Percentiles rank a stretch among this genome's conserved stretches.
These are phyloP conservation scores for Boletus insuetus DNA, from an alignment of 768 basidiomycete genomes.

Conservation along the genomic window DNA sequence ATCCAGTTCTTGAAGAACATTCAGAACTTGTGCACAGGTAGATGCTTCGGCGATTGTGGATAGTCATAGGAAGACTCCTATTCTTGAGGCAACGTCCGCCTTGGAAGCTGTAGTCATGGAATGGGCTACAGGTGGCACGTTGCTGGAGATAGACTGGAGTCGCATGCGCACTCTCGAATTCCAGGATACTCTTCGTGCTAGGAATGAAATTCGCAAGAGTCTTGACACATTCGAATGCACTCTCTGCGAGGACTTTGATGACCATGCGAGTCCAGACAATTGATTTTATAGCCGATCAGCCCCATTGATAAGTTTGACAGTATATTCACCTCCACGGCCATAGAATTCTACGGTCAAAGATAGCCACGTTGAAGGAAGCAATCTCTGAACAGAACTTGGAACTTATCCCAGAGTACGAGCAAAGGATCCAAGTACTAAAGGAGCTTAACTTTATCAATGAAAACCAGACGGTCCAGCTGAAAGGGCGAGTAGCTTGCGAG, in stretches of 20 bases:
- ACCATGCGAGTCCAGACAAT: constrained; percentile 58
- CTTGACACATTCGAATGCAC: constrained; percentile 49
- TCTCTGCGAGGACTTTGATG: constrained; percentile 63
- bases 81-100: constrained; percentile 53
- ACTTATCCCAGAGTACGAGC: constrained; percentile 95
- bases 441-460: constrained; percentile 93
- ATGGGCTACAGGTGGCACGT: constrained; percentile 44
- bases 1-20: neutral
- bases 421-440: constrained; percentile 85
- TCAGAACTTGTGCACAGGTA: constrained; percentile 44
- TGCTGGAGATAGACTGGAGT: constrained; percentile 85
- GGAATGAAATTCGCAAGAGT: constrained; percentile 48
- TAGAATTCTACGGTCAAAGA: constrained; percentile 68
- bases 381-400: constrained; percentile 97
- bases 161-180: constrained; percentile 86
- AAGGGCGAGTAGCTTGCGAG: constrained; percentile 98
- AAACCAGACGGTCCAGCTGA: constrained; percentile 91
- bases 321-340: constrained; percentile 74
- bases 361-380: constrained; percentile 74
- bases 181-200: constrained; percentile 70
- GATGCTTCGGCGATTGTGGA: constrained; percentile 70
- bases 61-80: constrained; percentile 55
- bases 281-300: neutral
- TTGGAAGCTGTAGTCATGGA: constrained; percentile 54
- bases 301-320: constrained; percentile 40